Base-by-base conservation (phyloP, 225 moss, liverwort and hornwort species). In the Bryum argenteum region DNA sequence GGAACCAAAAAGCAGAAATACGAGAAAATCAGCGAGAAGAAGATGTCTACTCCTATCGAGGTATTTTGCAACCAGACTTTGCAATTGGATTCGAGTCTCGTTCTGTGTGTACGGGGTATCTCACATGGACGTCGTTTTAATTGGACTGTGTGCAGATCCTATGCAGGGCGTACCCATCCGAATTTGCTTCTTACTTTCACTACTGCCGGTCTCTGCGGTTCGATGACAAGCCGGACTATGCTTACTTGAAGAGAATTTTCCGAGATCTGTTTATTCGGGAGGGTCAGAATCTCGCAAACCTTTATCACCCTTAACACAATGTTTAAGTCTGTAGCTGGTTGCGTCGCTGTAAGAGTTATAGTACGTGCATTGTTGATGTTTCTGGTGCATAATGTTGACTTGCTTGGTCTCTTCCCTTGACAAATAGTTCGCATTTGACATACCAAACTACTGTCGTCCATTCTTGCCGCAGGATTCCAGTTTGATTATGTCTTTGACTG, bases 41-140 rank as follows among this genome's bases (percentile, higher is more conserved):
- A 93, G 74, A 96, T 93, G 96, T 96, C 96, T 15, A 96, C 96
- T 55, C 91, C 96, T 15, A 96, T 93, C 44, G 96, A 96, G 90
- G 93, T 96, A 54, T 16, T 17, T 9, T 33, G 7, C 17, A 50
- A 48, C 4, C 0, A 5, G 47, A n/a, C 24, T 44, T 17, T 17
- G 58, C 8, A 18, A 52, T 48, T 8, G 8, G 19, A 38, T 64
- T 12, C 17, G 5, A 26, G 44, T 14, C 11, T n/a, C 58, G 47
- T 56, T 51, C 28, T 17, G 38, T 22, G 51, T 50, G 48, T 8
- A 48, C 12, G n/a, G 63, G 38, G 43, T 37, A 3, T 15, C 48
- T 78, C 20, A 8, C 40, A 75, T 38, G 58, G 24, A 67, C 39
- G 8, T 75, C 55, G 3, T 66, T 51, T 23, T 67, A 33, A 14